Evolutionary conservation across 1,284 basidiomycete species (phyloP), one percentile per base, ranked within the genome.

Genomic region (Amylostereum chailletii): DNA sequence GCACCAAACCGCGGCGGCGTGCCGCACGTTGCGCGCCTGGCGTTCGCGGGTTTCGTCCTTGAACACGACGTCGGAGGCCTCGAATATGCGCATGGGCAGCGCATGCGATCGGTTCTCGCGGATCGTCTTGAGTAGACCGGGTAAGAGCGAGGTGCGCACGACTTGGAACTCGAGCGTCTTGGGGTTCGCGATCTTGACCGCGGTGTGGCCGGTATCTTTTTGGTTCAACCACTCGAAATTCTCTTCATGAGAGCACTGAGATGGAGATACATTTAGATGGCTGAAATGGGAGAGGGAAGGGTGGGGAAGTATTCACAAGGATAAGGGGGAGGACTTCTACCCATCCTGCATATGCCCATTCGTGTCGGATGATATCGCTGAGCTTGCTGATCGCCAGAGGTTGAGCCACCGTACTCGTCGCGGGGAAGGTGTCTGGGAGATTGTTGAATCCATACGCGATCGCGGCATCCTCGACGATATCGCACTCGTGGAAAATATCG

Each of bases 381-480:
- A 99, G 73, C 66, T 88, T 94, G 73, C 91, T 96, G 60, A 97
- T 83, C 3, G 86, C 83, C 52, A 94, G 75, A 6, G 94, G 92
- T 62, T 94, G 91, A 19, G 91, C 95, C 34, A 99, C 91, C 2
- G 96, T 98, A 63, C 87, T 95, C n/a, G 94, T 96, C 2, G 81
- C 70, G 0, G 96, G 95, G 80, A 98, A 94, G 8, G 83, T 84
- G 58, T 89, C 81, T 2, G 92, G 91, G 42, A 99, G 76, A 62
- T 95, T 95, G 72, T 99, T 97, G 75, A 94, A 99, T 1, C 96
- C 96, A 63, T 94, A 97, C 0, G 93, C 95, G 55, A 99, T 94
- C 3, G 96, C 96, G 1, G 88, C 91, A 59, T 99, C 95, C 65
- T 99, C 95, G 86, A 99, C 91, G 60, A 99, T 79, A 66, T 99